Base-by-base conservation (phyloP, 352 stramenopile species). In the Peronospora belbahrii region DNA sequence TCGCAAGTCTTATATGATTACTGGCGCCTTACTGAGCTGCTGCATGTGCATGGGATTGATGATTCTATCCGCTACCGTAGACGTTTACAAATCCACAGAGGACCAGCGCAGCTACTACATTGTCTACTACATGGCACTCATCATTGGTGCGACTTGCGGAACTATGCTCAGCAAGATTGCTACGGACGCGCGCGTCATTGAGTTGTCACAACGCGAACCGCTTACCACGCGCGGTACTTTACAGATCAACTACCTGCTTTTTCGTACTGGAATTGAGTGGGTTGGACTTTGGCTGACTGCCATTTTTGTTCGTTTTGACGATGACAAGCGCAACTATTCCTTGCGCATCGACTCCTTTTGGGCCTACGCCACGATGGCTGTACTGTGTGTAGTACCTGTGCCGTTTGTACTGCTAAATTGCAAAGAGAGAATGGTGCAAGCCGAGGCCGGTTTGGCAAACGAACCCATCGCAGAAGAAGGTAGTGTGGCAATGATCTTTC, bases 1-100 rank as follows among this genome's bases (percentile, higher is more conserved):
- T 5, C 72, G 86, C 38, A 95, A 95, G 67, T 86, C 85, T 14
- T 96, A 97, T 62, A 95, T 96, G 67, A 72, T 93, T 18, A 59
- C 85, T 8, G 88, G 88, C 40, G 72, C 58, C 17, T 10, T 71
- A 19, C 13, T 89, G 11, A 78, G 63, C 37, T 80, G 83, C 33
- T 23, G 67, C 34, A 76, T 72, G 53, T 70, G 70, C 18, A 65
- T 74, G 36, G 63, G 67, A 1, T 55, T 91, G 24, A 65, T 71
- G 23, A 67, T 74, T 46, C 56, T 76, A 42, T 75, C 76, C 30
- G 69, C 73, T 32, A 67, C 57, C 1, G 51, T 64, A 42, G 63
- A 67, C 18, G 60, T 68, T 10, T 46, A 70, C 20, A 28, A 59
- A 6, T 46, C 49, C 2, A 67, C 37, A 0, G 64, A 69, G n/a